phyloP scores from a whole-genome alignment of 192 early-diverging fungal genomes.

The Glomus cerebriforme region DNA sequence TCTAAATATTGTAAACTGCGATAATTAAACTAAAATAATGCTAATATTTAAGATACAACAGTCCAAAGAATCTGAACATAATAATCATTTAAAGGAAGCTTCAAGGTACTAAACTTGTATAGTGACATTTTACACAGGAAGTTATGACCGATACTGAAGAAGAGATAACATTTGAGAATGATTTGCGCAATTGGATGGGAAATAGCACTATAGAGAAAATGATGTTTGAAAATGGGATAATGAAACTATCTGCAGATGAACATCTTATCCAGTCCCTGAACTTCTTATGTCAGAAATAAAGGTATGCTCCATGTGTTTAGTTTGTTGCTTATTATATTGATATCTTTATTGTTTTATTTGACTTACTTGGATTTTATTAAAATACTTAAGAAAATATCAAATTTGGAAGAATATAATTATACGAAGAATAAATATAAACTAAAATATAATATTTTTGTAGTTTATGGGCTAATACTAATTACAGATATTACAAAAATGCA shows the following conservation, averaged over 20 bases:
- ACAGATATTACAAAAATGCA: background rate
- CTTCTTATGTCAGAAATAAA: background rate
- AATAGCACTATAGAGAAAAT: no score
- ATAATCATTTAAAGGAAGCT: background rate
- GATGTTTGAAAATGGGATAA: no score
- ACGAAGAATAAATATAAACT: background rate
- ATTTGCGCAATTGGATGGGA: no score
- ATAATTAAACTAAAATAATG: no score
- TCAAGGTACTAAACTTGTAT: background rate
- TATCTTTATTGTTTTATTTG: background rate
- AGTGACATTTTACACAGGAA: conserved; percentile 4
- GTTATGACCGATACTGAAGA: conserved; percentile 11
- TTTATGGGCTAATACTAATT: background rate
- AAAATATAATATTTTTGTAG: background rate
- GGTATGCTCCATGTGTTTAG: background rate
- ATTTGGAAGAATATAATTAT: background rate
- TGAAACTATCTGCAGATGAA: background rate
- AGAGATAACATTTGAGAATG: no score
- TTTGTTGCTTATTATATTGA: background rate
- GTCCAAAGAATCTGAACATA: background rate
- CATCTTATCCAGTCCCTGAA: background rate
- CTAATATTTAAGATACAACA: no score
- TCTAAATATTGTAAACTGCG: no score
- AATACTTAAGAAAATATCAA: background rate
- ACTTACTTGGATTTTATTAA: background rate